A percentile compares a stretch with the other conserved stretches of the same genome.
These are phyloP conservation scores for Phytophthora ohioensis DNA, from an alignment of 352 stramenopile genomes.

Conservation along the genomic window DNA sequence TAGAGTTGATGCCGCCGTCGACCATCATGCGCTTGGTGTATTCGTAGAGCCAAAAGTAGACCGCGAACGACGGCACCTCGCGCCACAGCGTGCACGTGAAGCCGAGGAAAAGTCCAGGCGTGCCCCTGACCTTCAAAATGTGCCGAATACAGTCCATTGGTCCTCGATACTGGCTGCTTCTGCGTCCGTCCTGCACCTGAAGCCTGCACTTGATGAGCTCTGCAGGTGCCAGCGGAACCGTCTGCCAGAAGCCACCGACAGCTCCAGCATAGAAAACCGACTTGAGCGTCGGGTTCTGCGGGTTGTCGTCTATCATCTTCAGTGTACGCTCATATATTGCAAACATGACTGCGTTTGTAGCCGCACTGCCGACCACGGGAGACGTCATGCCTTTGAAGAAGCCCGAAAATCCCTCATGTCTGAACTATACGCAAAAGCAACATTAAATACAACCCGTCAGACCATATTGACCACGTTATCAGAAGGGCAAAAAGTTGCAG, in stretches of 20 bases:
- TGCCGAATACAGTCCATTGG: constrained; percentile 82
- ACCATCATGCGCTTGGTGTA: constrained; percentile 80
- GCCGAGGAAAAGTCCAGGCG: constrained; percentile 75
- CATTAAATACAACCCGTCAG: constrained; percentile 4
- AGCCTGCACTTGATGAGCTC: constrained; percentile 89
- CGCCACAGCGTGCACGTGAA: constrained; percentile 80
- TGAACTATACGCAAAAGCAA: constrained; percentile 25
- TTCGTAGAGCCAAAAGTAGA: constrained; percentile 90
- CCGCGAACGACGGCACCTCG: constrained; percentile 83
- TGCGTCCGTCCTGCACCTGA: constrained; percentile 77
- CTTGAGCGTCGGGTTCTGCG: constrained; percentile 58
- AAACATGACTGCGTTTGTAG: constrained; percentile 91
- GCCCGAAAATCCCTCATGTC: constrained; percentile 75
- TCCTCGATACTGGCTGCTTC: constrained; percentile 62
- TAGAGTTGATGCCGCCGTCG: constrained; percentile 53
- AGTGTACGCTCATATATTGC: constrained; percentile 81
- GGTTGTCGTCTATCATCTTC: constrained; percentile 63
- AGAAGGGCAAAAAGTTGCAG: neutral
- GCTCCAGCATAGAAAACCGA: constrained; percentile 78
- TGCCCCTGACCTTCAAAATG: constrained; percentile 68
- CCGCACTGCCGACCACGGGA: constrained; percentile 82
- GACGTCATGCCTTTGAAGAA: constrained; percentile 91
- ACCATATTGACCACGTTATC: neutral
- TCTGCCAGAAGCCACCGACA: constrained; percentile 83
- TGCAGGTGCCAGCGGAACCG: constrained; percentile 72